Evolutionary conservation across 2,329 filamentous ascomycete species (phyloP).

Genomic region (Iodosphaeria phyllophila): DNA sequence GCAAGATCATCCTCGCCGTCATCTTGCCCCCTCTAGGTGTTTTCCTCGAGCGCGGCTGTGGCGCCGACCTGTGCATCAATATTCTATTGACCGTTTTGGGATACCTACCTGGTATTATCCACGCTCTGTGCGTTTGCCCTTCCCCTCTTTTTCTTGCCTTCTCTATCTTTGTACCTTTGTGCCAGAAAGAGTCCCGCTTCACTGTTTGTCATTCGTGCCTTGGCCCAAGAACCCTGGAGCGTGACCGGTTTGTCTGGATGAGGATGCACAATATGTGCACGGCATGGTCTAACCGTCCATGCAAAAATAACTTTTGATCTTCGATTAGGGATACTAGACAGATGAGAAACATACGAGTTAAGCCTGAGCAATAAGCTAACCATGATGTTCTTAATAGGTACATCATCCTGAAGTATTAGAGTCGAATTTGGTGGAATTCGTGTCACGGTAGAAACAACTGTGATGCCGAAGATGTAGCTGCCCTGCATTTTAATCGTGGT

Average conservation of each 20-base stretch:
- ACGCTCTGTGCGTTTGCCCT: slow-evolving; percentile 45
- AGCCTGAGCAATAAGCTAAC: slow-evolving; percentile 2
- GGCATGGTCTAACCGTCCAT: no score
- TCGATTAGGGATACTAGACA: no score
- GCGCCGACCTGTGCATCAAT: slow-evolving; percentile 62
- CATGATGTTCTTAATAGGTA: slow-evolving; percentile 25
- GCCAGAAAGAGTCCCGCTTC: no score
- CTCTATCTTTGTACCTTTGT: slow-evolving; percentile 2
- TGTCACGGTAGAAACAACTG: not conserved
- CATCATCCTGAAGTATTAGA: slow-evolving; percentile 64
- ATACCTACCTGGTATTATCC: slow-evolving; percentile 58
- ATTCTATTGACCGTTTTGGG: slow-evolving; percentile 55
- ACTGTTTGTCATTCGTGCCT: not conserved
- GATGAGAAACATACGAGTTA: no score
- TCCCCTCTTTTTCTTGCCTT: slow-evolving; percentile 1
- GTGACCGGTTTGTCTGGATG: no score
- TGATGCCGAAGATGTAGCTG: no score
- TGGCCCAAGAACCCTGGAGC: not conserved
- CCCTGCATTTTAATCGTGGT: no score
- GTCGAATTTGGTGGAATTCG: not conserved
- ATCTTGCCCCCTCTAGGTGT: slow-evolving; percentile 63
- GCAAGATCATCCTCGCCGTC: slow-evolving; percentile 59
- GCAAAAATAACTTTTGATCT: no score
- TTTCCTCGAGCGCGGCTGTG: slow-evolving; percentile 66
- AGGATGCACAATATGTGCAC: slow-evolving; percentile 3